Evolutionary conservation across 2,329 filamentous ascomycete species (phyloP).

Genomic region (Colletotrichum sansevieriae): DNA sequence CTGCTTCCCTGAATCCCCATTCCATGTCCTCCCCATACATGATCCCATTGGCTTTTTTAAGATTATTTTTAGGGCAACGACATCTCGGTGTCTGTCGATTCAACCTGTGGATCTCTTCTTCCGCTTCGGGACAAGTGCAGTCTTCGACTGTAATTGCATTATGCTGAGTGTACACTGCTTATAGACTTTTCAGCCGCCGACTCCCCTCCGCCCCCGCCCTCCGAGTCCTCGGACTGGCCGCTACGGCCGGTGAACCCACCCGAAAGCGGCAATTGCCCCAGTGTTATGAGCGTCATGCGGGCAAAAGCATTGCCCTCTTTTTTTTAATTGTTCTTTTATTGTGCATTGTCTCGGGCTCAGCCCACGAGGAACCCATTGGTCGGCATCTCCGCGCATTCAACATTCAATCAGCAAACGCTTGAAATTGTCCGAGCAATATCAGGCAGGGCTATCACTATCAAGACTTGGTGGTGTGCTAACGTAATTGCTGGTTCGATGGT

Average conservation of each 20-base stretch:
- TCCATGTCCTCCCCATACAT: neutral
- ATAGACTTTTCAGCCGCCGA: neutral
- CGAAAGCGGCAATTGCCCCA: constrained; percentile 6
- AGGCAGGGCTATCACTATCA: neutral
- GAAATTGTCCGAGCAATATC: neutral
- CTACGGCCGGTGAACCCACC: neutral
- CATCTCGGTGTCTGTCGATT: constrained; percentile 21
- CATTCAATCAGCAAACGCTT: constrained; percentile 8
- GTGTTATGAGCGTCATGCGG: neutral
- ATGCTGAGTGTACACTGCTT: neutral
- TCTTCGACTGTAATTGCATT: neutral
- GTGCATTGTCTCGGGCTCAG: neutral
- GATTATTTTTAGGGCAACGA: constrained; percentile 12
- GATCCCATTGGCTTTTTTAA: neutral
- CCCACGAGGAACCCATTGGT: neutral
- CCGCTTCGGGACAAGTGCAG: neutral
- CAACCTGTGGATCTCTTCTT: neutral
- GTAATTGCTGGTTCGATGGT: neutral
- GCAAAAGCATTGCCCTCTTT: neutral
- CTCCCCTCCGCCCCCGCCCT: neutral
- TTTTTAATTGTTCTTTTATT: too few species aligned
- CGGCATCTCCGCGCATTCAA: constrained; percentile 28
- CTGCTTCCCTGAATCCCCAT: neutral
- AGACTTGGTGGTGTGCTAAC: neutral
- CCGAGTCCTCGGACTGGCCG: neutral